These are phyloP conservation scores for Hibiscus trionum DNA, from an alignment of 345 rosid genomes.

Conservation along the genomic window DNA sequence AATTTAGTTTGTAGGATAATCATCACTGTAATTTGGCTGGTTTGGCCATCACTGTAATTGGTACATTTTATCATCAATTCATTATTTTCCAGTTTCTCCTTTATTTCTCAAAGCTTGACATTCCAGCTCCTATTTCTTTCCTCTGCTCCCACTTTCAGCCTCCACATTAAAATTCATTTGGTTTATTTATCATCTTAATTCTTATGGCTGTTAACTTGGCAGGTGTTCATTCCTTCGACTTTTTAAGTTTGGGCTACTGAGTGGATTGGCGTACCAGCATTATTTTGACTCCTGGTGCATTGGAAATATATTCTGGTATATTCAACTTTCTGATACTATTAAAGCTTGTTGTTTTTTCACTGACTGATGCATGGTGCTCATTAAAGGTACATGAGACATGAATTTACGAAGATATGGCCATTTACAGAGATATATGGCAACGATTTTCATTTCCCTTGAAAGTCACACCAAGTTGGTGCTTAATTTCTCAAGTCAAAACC, in stretches of 20 bases:
- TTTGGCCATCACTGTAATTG: too few species aligned
- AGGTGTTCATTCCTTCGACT: constrained; percentile 74
- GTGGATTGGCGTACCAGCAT: constrained; percentile 25
- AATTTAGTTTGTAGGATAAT: too few species aligned
- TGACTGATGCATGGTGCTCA: constrained; percentile 13
- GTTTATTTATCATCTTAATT: neutral
- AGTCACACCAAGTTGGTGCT: neutral
- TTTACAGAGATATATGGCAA: neutral
- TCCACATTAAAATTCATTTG: neutral
- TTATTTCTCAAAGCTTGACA: neutral
- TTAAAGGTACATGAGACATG: constrained; percentile 48
- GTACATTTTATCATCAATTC: constrained; percentile 28
- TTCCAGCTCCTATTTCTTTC: constrained; percentile 7
- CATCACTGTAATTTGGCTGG: too few species aligned
- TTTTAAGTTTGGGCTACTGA: constrained; percentile 79
- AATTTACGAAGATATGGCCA: too few species aligned
- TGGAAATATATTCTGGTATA: constrained; percentile 57
- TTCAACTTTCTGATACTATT: constrained; percentile 42
- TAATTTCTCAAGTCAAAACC: neutral
- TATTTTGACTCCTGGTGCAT: too few species aligned
- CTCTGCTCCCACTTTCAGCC: neutral
- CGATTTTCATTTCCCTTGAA: neutral
- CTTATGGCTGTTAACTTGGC: constrained; percentile 8
- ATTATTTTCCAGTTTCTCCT: constrained; percentile 5
- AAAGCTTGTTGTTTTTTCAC: too few species aligned